Evolutionary conservation across 768 basidiomycete species (phyloP), one percentile per base, ranked within the genome.

Genomic region (Podaxis sp.): DNA sequence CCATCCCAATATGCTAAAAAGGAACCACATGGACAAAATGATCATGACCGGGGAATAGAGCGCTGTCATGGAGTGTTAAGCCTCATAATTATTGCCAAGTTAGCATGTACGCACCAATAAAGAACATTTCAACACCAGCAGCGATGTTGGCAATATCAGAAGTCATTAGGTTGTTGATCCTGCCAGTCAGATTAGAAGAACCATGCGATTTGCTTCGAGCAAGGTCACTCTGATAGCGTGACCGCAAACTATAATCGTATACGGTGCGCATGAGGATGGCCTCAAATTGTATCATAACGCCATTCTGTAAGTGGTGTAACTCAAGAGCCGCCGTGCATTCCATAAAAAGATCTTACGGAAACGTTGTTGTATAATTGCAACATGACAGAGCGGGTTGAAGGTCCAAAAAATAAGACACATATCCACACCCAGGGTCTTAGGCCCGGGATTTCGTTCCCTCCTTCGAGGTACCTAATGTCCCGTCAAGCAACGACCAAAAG

Each of bases 341-440:
- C 17, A 41, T 47, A 65, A 75, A 61, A 75, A 65, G 50, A 65
- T 67, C 70, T 83, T 77, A 62, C 84, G 61, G 70, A 84, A 73
- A 74, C 71, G 27, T 79, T 71, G 67, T 76, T 74, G 66, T 87
- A 90, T 73, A 77, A 79, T 65, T 90, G 85, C 59, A 81, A 77
- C 29, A 74, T 66, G 7, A 88, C 24, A 4, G 80, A 74, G 12
- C 71, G 74, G 9, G 80, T 0, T 3, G 77, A 68, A 15, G 40
- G 40, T 5, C 40, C 40, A 17, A 41, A 6, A 41, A 41, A 41
- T 17, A 41, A 17, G 4, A 41, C 17, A 12, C 73, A 36, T 13
- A 90, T 81, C 89, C 89, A 91, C 6, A 90, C 81, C 84, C 89
- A 90, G 0, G 90, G 90, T 38, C 80, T 80, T 33, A 88, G 71